Base-by-base conservation (phyloP, 441 rosid species). In the Syzygium syzygioides region DNA sequence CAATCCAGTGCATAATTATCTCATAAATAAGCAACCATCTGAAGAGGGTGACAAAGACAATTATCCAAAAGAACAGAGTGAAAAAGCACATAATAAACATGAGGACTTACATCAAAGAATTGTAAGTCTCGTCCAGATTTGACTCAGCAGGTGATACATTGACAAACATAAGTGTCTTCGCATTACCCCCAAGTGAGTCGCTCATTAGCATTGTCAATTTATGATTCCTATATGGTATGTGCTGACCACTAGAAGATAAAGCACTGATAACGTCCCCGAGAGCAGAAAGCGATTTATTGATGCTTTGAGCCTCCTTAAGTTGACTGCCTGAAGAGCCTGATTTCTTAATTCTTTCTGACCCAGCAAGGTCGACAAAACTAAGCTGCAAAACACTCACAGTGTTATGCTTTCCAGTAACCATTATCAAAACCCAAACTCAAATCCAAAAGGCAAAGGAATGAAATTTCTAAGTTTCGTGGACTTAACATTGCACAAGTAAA, bases 151-250 rank as follows among this genome's bases (percentile, higher is more conserved):
- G 99, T 64, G 99, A 97, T 13, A 96, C 97, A 53, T 96, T 98
- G 45, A 98, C 99, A 60, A 98, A 97, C 99, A 97, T 98, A 55
- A 97, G 96, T 4, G 99, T 98, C 92, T 98, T 98, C 1, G 99
- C 99, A 92, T 98, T 98, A 80, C 99, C 99, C 50, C 99, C 99
- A 7, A 98, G 95, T 53, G 99, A 98, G 93, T 98, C 99, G 52
- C 99, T 97, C 99, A 98, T 97, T 90, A 98, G 89, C 99, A 98
- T 96, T 1, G 99, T 98, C 88, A 98, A 86, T 90, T 98, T 98
- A 94, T 98, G 99, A 90, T 98, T 98, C 85, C 99, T 93, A 62
- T 98, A 98, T 23, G 99, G 99, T 86, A 97, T 96, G 88, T 98
- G 99, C 89, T 96, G 99, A 89, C 95, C 91, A 54, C 96, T 95